A percentile compares a stretch with the other conserved stretches of the same genome.
Conservation (phyloP, 129 eudicot species). For the Artemisia tridentata region DNA sequence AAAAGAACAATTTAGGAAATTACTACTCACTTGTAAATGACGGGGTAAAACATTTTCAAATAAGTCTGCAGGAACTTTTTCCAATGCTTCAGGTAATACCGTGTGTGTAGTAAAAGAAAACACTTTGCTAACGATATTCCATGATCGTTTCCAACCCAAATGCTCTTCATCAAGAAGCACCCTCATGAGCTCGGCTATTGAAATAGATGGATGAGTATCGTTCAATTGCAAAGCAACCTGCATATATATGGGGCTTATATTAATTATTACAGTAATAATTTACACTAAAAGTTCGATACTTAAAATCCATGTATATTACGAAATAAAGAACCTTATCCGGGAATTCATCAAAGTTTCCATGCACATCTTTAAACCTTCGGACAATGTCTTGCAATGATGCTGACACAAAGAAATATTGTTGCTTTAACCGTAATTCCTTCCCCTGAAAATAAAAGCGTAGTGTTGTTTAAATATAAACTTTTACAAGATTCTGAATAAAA, state of each 20-base stretch:
- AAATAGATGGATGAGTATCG: slow-evolving; percentile 61
- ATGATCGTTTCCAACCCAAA: slow-evolving; percentile 50
- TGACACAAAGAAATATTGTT: slow-evolving; percentile 61
- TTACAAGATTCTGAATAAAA: not conserved
- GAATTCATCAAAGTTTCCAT: slow-evolving; percentile 46
- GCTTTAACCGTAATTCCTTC: slow-evolving; percentile 56
- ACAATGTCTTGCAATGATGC: slow-evolving; percentile 60
- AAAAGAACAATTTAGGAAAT: slow-evolving; percentile 7
- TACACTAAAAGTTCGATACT: not conserved
- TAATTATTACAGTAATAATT: too few relatives aligned
- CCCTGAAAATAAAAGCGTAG: slow-evolving; percentile 35
- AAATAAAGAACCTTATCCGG: slow-evolving; percentile 42
- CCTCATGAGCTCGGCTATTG: slow-evolving; percentile 54
- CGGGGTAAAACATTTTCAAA: slow-evolving; percentile 53
- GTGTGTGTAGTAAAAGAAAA: slow-evolving; percentile 55
- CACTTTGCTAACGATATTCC: slow-evolving; percentile 39
- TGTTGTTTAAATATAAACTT: not conserved
- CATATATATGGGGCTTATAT: not conserved
- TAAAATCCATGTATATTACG: too few relatives aligned
- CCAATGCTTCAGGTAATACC: slow-evolving; percentile 43
- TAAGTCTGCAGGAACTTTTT: slow-evolving; percentile 55
- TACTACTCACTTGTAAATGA: slow-evolving; percentile 47
- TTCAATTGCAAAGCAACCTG: slow-evolving; percentile 59
- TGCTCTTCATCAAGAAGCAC: slow-evolving; percentile 59
- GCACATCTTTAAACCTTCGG: slow-evolving; percentile 55